phyloP scores from a whole-genome alignment of 2,329 filamentous ascomycete genomes.

The Aspergillus pseudoterreus region DNA sequence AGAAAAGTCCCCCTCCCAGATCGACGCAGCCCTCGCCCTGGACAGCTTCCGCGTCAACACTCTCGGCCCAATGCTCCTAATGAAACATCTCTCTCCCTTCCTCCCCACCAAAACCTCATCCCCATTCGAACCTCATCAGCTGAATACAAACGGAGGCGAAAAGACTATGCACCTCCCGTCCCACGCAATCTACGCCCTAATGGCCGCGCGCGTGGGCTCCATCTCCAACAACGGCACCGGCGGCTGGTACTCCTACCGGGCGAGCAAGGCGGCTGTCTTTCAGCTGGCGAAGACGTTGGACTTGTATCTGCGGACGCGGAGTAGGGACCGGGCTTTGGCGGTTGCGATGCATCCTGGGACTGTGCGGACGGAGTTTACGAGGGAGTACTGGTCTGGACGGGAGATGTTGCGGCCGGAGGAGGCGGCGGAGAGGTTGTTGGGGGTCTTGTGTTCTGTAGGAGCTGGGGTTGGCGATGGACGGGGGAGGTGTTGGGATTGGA shows the following conservation, averaged over 20 bases:
- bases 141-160: conserved; percentile 1
- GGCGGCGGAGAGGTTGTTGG: conserved; percentile 61
- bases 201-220: conserved; percentile 74
- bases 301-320: conserved; percentile 56
- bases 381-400: conserved; percentile 67
- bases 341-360: conserved; percentile 76
- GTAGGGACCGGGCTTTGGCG: conserved; percentile 61
- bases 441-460: conserved; percentile 51
- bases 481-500: conserved; percentile 68
- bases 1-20: conserved; percentile 66
- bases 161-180: conserved; percentile 39
- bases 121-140: conserved; percentile 22
- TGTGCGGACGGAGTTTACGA: conserved; percentile 70
- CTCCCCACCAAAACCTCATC: conserved; percentile 58
- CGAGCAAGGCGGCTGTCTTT: conserved; percentile 71
- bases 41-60: conserved; percentile 70
- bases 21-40: conserved; percentile 60
- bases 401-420: conserved; percentile 66
- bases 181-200: conserved; percentile 65
- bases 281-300: conserved; percentile 70
- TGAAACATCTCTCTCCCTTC: conserved; percentile 70
- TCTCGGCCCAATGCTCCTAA: conserved; percentile 68
- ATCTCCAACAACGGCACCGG: conserved; percentile 69
- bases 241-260: conserved; percentile 79
- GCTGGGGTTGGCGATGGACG: conserved; percentile 44